Evolutionary conservation across 768 basidiomycete genomes (phyloP).

Genomic region (Phaeotremella fagi): DNA sequence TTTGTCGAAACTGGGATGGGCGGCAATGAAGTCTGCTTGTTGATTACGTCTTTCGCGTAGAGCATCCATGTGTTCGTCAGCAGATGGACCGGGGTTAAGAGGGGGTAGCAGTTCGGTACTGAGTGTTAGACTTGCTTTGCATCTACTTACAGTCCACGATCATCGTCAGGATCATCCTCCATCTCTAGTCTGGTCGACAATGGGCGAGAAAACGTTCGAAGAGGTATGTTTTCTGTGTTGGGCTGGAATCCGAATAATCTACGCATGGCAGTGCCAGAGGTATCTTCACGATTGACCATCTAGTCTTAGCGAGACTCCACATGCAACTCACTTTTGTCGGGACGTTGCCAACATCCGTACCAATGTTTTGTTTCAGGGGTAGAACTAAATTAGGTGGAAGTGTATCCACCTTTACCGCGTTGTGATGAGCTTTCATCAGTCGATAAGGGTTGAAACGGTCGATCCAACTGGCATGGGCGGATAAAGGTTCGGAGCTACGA

Average conservation of each 20-base stretch:
- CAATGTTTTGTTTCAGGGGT: constrained; percentile 71
- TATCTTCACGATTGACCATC: background rate
- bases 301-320: background rate
- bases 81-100: constrained; percentile 19
- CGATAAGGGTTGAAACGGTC: constrained; percentile 78
- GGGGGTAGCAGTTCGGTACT: constrained; percentile 38
- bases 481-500: constrained; percentile 52
- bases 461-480: constrained; percentile 59
- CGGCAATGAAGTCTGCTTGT: constrained; percentile 79
- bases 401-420: constrained; percentile 64
- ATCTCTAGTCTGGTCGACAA: constrained; percentile 8
- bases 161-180: constrained; percentile 27
- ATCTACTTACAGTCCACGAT: constrained; percentile 35
- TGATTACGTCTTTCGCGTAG: constrained; percentile 66
- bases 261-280: constrained; percentile 24
- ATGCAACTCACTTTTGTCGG: constrained; percentile 14
- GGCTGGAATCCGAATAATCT: constrained; percentile 27
- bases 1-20: constrained; percentile 84
- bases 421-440: constrained; percentile 70
- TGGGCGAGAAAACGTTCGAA: constrained; percentile 5
- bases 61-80: constrained; percentile 53
- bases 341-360: constrained; percentile 23
- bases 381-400: constrained; percentile 68
- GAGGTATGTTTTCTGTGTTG: constrained; percentile 14
- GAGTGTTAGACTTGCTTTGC: background rate